Percentiles rank a stretch among this genome's conserved stretches.
These are phyloP conservation scores for Trypanosoma brucei DNA, from an alignment of 208 protist species.

Conservation along the genomic window DNA sequence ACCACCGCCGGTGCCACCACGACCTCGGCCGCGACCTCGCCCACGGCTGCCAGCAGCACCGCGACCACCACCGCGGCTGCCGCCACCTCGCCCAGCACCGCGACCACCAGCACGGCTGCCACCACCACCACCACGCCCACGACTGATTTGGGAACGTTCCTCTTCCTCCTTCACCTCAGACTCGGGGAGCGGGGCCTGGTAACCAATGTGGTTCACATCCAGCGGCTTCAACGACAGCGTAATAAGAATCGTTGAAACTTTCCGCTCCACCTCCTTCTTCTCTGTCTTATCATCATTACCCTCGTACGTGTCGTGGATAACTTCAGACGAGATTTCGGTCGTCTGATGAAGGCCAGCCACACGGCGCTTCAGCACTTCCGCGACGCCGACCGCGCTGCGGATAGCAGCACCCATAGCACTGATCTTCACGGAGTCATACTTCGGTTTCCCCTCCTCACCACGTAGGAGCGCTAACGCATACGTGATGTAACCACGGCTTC, in stretches of 20 bases:
- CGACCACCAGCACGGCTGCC: slow-evolving; percentile 21
- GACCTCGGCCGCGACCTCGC: no score
- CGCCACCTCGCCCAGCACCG: background rate
- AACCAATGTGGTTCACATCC: slow-evolving; percentile 81
- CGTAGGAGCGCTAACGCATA: slow-evolving; percentile 85
- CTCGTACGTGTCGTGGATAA: slow-evolving; percentile 87
- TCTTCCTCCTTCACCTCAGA: slow-evolving; percentile 86
- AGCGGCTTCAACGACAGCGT: slow-evolving; percentile 85
- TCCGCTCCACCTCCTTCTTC: slow-evolving; percentile 71
- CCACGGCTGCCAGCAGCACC: no score
- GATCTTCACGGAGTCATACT: slow-evolving; percentile 87
- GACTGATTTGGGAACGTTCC: slow-evolving; percentile 10
- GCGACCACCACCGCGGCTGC: background rate
- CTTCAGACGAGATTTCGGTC: slow-evolving; percentile 77
- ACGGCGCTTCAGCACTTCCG: slow-evolving; percentile 90
- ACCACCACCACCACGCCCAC: slow-evolving; percentile 21
- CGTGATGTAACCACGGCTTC: slow-evolving; percentile 84
- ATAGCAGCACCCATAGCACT: slow-evolving; percentile 88
- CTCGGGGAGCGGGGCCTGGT: slow-evolving; percentile 87
- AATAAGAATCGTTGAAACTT: slow-evolving; percentile 87
- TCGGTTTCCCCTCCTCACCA: slow-evolving; percentile 73
- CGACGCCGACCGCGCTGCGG: slow-evolving; percentile 89
- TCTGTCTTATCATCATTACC: slow-evolving; percentile 65
- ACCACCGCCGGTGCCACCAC: no score
- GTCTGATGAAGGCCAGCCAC: slow-evolving; percentile 90